Evolutionary conservation across 208 protist genomes (phyloP).

Genomic region (Trichomonas tenax): DNA sequence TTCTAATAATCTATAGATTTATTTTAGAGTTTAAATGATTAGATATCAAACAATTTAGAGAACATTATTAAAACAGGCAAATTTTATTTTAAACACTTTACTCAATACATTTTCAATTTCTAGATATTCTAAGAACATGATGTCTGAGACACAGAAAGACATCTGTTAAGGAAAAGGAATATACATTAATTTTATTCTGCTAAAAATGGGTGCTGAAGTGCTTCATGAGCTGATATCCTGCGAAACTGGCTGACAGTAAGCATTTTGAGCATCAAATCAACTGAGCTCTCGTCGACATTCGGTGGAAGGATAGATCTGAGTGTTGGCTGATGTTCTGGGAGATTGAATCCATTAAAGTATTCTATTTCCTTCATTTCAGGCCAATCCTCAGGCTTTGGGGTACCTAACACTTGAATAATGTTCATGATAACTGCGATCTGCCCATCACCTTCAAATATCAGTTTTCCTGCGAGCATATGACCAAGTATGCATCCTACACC

Average conservation of each 20-base stretch:
- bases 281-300: neutral
- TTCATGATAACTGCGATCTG: neutral
- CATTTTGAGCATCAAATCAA: neutral
- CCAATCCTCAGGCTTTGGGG: neutral
- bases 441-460: neutral
- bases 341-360: neutral
- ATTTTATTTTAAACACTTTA: too few species aligned
- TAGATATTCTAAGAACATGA: too few species aligned
- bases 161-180: too few species aligned
- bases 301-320: neutral
- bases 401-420: neutral
- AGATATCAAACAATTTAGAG: too few species aligned
- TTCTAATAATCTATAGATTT: too few species aligned
- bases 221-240: neutral
- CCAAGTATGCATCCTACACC: neutral
- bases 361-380: neutral
- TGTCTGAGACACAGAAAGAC: too few species aligned
- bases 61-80: too few species aligned
- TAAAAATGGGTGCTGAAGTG: neutral
- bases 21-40: too few species aligned
- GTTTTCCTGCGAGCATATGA: neutral
- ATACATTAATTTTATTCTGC: neutral
- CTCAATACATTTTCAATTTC: too few species aligned
- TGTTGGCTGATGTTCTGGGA: neutral
- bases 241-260: neutral